Conservation (phyloP, 2,329 filamentous ascomycete species). For the Metarhizium rileyi region DNA sequence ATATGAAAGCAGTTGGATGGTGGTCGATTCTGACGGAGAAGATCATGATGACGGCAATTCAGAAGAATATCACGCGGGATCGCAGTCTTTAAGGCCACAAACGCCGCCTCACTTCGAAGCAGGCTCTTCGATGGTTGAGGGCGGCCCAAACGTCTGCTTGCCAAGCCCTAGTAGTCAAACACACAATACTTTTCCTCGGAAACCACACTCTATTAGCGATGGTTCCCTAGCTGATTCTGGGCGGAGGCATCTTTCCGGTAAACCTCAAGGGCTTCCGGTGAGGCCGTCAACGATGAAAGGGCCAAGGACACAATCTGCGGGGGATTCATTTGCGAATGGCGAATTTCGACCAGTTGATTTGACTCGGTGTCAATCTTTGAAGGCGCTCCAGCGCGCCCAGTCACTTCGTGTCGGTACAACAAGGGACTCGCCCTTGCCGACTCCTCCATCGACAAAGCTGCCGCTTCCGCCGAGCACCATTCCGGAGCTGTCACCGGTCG, state of each 20-base stretch:
- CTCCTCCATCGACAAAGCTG: background rate
- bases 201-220: slow-evolving; percentile 16
- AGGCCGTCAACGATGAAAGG: background rate
- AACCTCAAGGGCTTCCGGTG: slow-evolving; percentile 12
- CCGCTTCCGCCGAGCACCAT: background rate
- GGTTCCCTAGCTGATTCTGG: slow-evolving; percentile 1
- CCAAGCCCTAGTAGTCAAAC: slow-evolving; percentile 1
- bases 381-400: background rate
- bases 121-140: background rate
- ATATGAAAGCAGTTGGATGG: slow-evolving; percentile 27
- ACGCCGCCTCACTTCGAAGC: slow-evolving; percentile 16
- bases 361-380: background rate
- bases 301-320: background rate
- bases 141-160: background rate
- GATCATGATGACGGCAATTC: slow-evolving; percentile 10
- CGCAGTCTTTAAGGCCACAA: slow-evolving; percentile 21
- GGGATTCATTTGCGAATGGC: background rate
- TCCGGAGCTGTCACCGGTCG: slow-evolving; percentile 6
- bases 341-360: background rate
- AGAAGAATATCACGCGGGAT: slow-evolving; percentile 3
- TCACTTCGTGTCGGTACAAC: background rate
- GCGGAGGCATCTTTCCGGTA: slow-evolving; percentile 8
- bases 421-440: background rate
- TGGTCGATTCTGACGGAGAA: slow-evolving; percentile 25
- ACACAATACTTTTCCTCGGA: slow-evolving; percentile 10